Evolutionary conservation across 371 early-diverging fungal species (phyloP), one percentile per base, ranked within the genome.

Genomic region (Entomophthora muscae): DNA sequence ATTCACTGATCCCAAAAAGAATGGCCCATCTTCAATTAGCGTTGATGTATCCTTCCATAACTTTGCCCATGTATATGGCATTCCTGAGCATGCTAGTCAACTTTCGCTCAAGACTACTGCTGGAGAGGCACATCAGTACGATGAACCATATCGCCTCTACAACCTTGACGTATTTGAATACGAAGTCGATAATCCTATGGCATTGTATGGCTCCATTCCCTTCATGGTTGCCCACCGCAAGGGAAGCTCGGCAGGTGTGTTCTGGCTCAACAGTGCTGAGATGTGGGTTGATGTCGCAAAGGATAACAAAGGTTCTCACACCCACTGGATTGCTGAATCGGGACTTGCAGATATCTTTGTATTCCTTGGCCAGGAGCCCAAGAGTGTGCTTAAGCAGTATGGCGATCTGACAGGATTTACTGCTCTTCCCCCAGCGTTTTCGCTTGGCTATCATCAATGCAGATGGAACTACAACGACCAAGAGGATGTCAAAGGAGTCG

Each of bases 121-220:
- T 27, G 95, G 95, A 13, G 75, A 74, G 23, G 82, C 78, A 24
- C 81, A 81, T 26, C 77, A 80, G 0, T 95, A 95, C 71, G 72
- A 73, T 3, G 94, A 96, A 30, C 97, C 96, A 13, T 96, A 94
- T 72, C 82, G 98, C n/a, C 78, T 97, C 26, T 98, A 94, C 75
- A 98, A 98, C 70, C 78, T 95, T 54, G 98, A 98, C 69, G 97
- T 97, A 21, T 97, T 97, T 72, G 97, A 98, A 71, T 92, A 93
- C 75, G 87, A 87, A 31, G 63, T 87, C 32, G 92, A 98, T 75
- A 89, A 78, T 68, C 92, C 95, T 7, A 93, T 93, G 82, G 88
- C 95, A 3, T 80, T 98, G 13, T 98, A 98, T 68, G 98, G 98
- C 30, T 83, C 92, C 3, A 79, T 98, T 2, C 98, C 98, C 13